Evolutionary conservation across 345 rosid species (phyloP).

Genomic region (Eucalyptus marginata): DNA sequence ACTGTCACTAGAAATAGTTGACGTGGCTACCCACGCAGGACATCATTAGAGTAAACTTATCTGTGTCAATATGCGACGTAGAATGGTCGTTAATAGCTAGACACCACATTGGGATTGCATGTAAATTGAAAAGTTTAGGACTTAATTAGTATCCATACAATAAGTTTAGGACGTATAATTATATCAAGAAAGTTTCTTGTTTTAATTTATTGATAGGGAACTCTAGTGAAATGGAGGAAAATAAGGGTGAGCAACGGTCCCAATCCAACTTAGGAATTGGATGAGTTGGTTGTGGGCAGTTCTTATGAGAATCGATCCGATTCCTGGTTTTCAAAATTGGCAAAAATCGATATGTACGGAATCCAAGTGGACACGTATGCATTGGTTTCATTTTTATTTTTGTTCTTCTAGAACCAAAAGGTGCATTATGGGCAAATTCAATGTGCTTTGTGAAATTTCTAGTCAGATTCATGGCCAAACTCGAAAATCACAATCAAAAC

Average conservation of each 20-base stretch:
- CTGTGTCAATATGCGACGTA: rapidly evolving
- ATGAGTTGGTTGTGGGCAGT: rapidly evolving
- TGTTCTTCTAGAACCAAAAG: not conserved
- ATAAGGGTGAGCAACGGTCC: not conserved
- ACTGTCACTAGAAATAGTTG: not conserved
- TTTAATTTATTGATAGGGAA: not conserved
- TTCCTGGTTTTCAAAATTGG: no score
- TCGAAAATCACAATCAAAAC: not conserved
- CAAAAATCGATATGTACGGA: rapidly evolving
- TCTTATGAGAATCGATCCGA: rapidly evolving
- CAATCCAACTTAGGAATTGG: not conserved
- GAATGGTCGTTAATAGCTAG: not conserved
- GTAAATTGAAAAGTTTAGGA: not conserved
- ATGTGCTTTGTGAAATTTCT: not conserved
- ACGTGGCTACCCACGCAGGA: not conserved
- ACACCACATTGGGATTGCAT: not conserved
- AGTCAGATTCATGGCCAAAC: not conserved
- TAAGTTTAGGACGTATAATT: not conserved
- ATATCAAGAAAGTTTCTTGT: not conserved
- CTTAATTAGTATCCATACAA: no score
- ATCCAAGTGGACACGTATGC: not conserved
- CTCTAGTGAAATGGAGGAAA: not conserved
- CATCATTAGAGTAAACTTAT: not conserved
- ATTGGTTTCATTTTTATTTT: not conserved
- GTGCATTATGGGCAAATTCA: not conserved